Evolutionary conservation across 768 basidiomycete species (phyloP).

Genomic region (Lactarius pseudohatsudake): DNA sequence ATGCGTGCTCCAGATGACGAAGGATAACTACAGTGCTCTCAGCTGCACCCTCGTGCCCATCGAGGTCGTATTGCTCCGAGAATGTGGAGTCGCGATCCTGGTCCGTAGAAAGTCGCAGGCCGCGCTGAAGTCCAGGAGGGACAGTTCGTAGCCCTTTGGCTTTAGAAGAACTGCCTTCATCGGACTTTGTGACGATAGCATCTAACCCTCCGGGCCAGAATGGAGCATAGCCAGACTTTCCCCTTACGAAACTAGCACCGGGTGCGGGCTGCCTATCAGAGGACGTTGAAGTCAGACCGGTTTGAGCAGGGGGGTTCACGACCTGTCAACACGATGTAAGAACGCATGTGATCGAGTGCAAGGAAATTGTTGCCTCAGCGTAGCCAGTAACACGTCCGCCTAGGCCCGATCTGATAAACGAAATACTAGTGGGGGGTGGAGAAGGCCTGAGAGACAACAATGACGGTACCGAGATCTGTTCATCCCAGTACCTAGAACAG

Average conservation of each 20-base stretch:
- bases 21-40: constrained; percentile 7
- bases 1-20: not conserved
- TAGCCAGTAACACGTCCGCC: constrained; percentile 80
- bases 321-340: constrained; percentile 42
- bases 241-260: constrained; percentile 80
- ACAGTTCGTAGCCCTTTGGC: constrained; percentile 57
- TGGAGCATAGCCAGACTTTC: constrained; percentile 90
- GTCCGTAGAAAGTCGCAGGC: constrained; percentile 68
- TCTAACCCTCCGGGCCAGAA: constrained; percentile 95
- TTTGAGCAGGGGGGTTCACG: constrained; percentile 52
- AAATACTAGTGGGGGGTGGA: constrained; percentile 69
- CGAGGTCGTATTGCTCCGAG: constrained; percentile 33
- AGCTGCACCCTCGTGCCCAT: constrained; percentile 2
- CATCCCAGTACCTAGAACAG: constrained; percentile 67
- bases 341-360: not conserved
- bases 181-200: constrained; percentile 41
- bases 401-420: constrained; percentile 76
- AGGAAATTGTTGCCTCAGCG: constrained; percentile 54
- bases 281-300: constrained; percentile 82
- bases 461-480: constrained; percentile 57
- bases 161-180: constrained; percentile 39
- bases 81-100: constrained; percentile 49
- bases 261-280: constrained; percentile 82
- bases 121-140: constrained; percentile 82
- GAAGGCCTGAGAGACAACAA: constrained; percentile 67